Evolutionary conservation across 2,329 filamentous ascomycete genomes (phyloP).

Genomic region (Calonectria pseudoreteaudii): DNA sequence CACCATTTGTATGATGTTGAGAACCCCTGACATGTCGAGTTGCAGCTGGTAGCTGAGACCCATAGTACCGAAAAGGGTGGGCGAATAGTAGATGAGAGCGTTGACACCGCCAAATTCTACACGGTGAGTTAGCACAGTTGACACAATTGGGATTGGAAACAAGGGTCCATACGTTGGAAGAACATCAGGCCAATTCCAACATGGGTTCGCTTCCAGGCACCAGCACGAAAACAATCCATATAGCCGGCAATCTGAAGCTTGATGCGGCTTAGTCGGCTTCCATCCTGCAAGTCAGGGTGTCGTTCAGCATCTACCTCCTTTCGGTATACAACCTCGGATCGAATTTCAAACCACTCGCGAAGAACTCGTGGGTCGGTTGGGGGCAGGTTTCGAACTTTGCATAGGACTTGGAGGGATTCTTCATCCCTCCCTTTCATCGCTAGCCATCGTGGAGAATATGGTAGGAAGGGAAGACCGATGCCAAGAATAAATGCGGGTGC

Average conservation of each 20-base stretch:
- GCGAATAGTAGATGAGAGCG: constrained; percentile 67
- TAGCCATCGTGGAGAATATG: constrained; percentile 45
- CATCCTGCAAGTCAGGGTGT: constrained; percentile 47
- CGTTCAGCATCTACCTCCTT: constrained; percentile 42
- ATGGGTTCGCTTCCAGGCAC: constrained; percentile 57
- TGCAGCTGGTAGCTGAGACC: constrained; percentile 55
- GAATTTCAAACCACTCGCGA: constrained; percentile 41
- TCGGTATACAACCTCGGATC: constrained; percentile 40
- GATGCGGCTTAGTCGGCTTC: constrained; percentile 33
- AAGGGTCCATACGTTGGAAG: constrained; percentile 57
- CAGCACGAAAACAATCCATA: constrained; percentile 61
- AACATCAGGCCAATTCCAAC: constrained; percentile 66
- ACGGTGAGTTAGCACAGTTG: neutral
- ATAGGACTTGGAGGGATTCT: constrained; percentile 37
- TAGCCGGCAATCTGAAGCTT: constrained; percentile 61
- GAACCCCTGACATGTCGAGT: constrained; percentile 47
- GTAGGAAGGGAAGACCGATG: constrained; percentile 37
- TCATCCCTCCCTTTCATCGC: constrained; percentile 38
- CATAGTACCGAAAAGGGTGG: constrained; percentile 67
- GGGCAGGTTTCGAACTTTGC: constrained; percentile 36
- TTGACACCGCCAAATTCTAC: constrained; percentile 48
- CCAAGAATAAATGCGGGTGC: constrained; percentile 39
- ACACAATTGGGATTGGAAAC: neutral
- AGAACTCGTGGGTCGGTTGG: constrained; percentile 33
- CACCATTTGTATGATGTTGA: constrained; percentile 45